Conservation (phyloP, 176 grass and related monocot species). For the Triticum dicoccoides region DNA sequence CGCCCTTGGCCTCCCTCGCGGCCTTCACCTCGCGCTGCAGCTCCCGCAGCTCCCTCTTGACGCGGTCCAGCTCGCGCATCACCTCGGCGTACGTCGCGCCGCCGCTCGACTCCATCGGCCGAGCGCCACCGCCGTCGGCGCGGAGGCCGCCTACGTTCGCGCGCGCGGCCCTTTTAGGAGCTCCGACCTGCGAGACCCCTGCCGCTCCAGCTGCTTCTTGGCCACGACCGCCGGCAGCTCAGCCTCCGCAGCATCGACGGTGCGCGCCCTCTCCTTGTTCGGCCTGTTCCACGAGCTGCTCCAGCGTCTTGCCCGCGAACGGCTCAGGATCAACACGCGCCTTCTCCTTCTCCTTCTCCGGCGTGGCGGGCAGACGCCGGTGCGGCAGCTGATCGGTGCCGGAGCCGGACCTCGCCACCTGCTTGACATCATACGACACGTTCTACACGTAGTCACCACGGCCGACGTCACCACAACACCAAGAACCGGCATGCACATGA, state of each 20-base stretch:
- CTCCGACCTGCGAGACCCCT: conserved; percentile 25
- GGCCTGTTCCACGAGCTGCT: not conserved
- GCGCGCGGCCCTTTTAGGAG: conserved; percentile 2
- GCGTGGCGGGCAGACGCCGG: not conserved
- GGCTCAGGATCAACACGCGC: not conserved
- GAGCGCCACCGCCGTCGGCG: not conserved
- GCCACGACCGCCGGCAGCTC: conserved; percentile 25
- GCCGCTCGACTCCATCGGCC: not conserved
- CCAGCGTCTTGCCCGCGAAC: not conserved
- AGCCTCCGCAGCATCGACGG: conserved; percentile 3
- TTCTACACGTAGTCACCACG: not conserved
- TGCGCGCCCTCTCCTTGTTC: conserved; percentile 32
- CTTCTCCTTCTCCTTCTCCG: conserved; percentile 30
- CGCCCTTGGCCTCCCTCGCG: conserved; percentile 33
- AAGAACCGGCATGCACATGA: too few relatives aligned
- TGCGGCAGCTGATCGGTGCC: not conserved
- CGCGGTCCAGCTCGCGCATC: conserved; percentile 51
- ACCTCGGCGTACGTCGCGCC: conserved; percentile 30
- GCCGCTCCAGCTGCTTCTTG: conserved; percentile 31
- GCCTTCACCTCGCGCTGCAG: conserved; percentile 58
- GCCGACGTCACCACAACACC: not conserved
- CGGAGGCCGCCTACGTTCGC: not conserved
- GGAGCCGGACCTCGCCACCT: not conserved
- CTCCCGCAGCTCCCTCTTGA: conserved; percentile 61
- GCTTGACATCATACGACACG: not conserved